Evolutionary conservation across 1,284 basidiomycete species (phyloP).

Genomic region (Trichosporon ovoides): DNA sequence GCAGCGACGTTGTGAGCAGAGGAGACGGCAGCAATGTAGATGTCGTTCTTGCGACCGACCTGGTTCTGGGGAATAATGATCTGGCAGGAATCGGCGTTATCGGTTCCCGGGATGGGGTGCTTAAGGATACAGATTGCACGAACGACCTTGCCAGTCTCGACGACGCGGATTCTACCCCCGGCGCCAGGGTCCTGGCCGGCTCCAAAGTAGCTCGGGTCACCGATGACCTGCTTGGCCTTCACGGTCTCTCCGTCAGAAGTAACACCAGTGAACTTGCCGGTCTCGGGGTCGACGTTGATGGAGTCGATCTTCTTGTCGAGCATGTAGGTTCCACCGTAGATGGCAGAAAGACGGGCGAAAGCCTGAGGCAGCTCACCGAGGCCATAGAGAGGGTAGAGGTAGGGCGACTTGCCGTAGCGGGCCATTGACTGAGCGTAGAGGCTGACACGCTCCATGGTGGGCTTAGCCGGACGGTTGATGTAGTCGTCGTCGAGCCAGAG

Average conservation of each 20-base stretch:
- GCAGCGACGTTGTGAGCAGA: constrained; percentile 96
- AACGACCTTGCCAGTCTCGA: constrained; percentile 92
- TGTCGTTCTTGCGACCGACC: constrained; percentile 90
- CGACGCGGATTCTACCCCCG: constrained; percentile 70
- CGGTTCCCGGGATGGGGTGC: constrained; percentile 96
- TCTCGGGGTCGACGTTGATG: constrained; percentile 72
- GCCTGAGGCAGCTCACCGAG: constrained; percentile 98
- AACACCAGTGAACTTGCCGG: constrained; percentile 89
- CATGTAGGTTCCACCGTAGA: constrained; percentile 99
- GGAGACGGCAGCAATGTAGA: constrained; percentile 97
- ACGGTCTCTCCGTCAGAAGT: constrained; percentile 86
- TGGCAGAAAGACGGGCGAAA: constrained; percentile 94
- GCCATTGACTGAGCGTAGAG: constrained; percentile 99
- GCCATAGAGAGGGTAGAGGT: constrained; percentile 99
- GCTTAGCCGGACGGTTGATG: constrained; percentile 82
- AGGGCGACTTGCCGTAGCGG: constrained; percentile 98
- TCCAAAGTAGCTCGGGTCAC: constrained; percentile 96
- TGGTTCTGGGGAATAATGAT: constrained; percentile 99
- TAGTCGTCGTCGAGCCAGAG: constrained; percentile 97
- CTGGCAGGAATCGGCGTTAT: constrained; percentile 83
- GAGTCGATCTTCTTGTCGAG: constrained; percentile 92
- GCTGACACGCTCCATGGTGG: constrained; percentile 89
- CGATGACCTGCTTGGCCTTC: constrained; percentile 96
- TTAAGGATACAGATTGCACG: constrained; percentile 97
- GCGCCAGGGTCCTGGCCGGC: constrained; percentile 54